phyloP scores from a whole-genome alignment of 2,329 filamentous ascomycete species.

The Trichoderma hamatum region DNA sequence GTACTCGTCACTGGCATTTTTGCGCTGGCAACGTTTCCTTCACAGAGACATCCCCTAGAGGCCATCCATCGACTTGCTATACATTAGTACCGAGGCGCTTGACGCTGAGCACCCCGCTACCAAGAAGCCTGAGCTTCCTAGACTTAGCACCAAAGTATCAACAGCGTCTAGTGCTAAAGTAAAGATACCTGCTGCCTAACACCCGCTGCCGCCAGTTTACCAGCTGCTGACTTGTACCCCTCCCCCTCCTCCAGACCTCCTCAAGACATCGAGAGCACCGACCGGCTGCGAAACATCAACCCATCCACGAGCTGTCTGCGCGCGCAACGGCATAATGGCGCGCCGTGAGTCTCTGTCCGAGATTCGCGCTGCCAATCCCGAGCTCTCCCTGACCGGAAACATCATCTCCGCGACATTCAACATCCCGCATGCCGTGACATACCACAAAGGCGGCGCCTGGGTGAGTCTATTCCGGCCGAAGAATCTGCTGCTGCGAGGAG shows the following conservation, averaged over 20 bases:
- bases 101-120: not conserved
- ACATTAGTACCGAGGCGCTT: not conserved
- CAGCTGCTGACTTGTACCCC: slow-evolving; percentile 24
- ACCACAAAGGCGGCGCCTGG: slow-evolving; percentile 63
- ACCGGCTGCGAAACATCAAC: slow-evolving; percentile 10
- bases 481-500: not conserved
- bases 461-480: slow-evolving; percentile 45
- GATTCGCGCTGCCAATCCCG: slow-evolving; percentile 58
- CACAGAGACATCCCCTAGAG: not conserved
- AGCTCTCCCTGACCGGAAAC: slow-evolving; percentile 63
- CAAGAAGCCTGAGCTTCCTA: not conserved
- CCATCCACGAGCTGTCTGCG: not conserved
- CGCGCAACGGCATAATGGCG: slow-evolving; percentile 42
- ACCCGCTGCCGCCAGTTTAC: slow-evolving; percentile 1
- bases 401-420: slow-evolving; percentile 69
- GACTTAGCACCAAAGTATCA: slow-evolving; percentile 11
- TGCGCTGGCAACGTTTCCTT: not conserved
- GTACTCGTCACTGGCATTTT: not conserved
- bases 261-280: slow-evolving; percentile 5
- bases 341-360: slow-evolving; percentile 57
- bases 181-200: slow-evolving; percentile 11
- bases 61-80: not conserved
- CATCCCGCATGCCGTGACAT: slow-evolving; percentile 62
- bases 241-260: slow-evolving; percentile 23
- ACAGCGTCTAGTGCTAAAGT: slow-evolving; percentile 16